These are phyloP conservation scores for Xylaria sp. DNA, from an alignment of 2,329 filamentous ascomycete species.

Conservation along the genomic window DNA sequence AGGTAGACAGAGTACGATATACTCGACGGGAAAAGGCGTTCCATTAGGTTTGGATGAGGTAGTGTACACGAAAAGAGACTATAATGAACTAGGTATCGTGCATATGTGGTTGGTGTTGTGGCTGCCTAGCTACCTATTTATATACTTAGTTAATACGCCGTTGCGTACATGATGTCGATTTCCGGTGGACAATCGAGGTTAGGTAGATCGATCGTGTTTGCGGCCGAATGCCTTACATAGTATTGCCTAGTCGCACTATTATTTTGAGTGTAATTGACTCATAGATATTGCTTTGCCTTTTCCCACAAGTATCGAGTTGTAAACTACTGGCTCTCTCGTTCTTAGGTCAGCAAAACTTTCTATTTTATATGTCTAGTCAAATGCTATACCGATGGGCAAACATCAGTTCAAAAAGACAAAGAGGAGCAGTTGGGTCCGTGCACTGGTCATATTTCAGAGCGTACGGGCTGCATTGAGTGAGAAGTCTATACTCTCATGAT, in stretches of 20 bases:
- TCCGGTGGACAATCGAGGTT: too few relatives aligned
- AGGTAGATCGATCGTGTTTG: neutral
- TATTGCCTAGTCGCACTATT: too few relatives aligned
- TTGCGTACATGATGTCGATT: too few relatives aligned
- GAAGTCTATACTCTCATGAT: slow-evolving; percentile 9
- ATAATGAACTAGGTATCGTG: too few relatives aligned
- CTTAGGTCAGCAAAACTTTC: neutral
- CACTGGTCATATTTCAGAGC: neutral
- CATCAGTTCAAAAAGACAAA: neutral
- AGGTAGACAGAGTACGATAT: neutral
- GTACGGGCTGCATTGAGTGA: neutral
- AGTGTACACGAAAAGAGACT: neutral
- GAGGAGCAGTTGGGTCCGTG: neutral
- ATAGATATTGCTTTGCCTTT: too few relatives aligned
- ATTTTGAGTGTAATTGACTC: too few relatives aligned
- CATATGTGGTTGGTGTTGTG: slow-evolving; percentile 7
- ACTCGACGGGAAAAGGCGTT: neutral
- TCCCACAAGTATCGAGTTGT: neutral
- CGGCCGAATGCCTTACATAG: too few relatives aligned
- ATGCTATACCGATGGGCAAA: neutral
- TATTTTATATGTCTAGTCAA: neutral
- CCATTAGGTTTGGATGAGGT: too few relatives aligned
- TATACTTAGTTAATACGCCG: neutral
- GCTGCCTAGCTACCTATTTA: neutral
- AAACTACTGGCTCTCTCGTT: neutral